Evolutionary conservation across 306 rosid genomes (phyloP).

Genomic region (Fragaria iinumae): DNA sequence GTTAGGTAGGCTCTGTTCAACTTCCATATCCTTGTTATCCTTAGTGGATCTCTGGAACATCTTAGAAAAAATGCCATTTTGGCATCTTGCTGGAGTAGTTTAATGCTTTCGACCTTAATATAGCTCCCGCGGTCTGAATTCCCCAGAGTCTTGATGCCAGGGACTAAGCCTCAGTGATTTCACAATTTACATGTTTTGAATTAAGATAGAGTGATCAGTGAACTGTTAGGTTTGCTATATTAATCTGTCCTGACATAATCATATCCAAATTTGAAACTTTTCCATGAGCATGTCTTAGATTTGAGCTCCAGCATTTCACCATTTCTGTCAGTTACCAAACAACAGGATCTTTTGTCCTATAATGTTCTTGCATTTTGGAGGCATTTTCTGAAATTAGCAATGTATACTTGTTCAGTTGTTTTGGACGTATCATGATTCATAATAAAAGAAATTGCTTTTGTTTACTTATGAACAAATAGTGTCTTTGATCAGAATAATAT

Average conservation of each 20-base stretch:
- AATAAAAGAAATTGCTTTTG: neutral
- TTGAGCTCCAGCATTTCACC: neutral
- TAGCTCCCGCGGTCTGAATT: neutral
- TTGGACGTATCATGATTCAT: neutral
- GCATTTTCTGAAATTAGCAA: neutral
- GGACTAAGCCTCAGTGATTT: neutral
- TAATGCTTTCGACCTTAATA: neutral
- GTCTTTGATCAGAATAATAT: neutral
- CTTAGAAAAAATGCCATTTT: neutral
- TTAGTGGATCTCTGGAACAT: neutral
- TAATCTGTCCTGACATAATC: neutral
- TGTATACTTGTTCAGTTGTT: neutral
- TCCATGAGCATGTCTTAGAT: neutral
- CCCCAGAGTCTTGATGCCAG: neutral
- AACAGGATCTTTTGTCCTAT: neutral
- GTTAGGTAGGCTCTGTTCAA: neutral
- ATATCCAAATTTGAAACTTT: neutral
- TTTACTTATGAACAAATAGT: neutral
- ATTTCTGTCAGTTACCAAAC: neutral
- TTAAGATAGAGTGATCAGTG: neutral
- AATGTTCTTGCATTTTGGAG: neutral
- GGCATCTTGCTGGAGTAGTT: neutral
- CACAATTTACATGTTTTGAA: neutral
- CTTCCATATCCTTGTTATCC: neutral
- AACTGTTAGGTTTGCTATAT: neutral